Evolutionary conservation across 179 eudicot genomes (phyloP), one percentile per base, ranked within the genome.

Genomic region (Kewa caespitosa): DNA sequence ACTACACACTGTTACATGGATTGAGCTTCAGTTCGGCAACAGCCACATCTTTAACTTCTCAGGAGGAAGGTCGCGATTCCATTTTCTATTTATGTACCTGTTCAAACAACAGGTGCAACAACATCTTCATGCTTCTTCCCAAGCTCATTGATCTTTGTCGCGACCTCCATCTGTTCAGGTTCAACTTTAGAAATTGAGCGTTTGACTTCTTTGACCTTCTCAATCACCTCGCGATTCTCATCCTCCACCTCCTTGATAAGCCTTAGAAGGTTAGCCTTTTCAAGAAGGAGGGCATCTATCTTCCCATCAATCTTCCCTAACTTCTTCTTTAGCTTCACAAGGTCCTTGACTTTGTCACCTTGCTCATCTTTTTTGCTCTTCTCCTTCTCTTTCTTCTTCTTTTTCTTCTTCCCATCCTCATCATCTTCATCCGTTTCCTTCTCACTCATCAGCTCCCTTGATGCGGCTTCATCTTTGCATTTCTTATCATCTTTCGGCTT

Each of bases 271-370:
- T 84, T 84, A 38, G 84, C 91, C 69, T 91, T 93, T 75, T 90
- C 70, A 72, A 89, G 80, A 25, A 85, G 76, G 54, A 93, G 91
- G 31, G 89, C 81, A 80, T 90, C 95, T 46, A 93, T 86, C 84
- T 93, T 86, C 48, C 85, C 82, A 30, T 89, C 82, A 81, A 93
- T 79, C 76, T 89, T 90, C 69, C 89, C 95, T 28, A 90, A 67
- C 83, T 87, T 89, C 78, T 69, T 80, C 79, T 87, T 88, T 38
- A 91, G 71, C 77, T 89, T 91, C 69, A 50, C 90, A 72, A 83
- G 82, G 81, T 88, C 89, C 62, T 81, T 82, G 65, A 81, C 86
- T 76, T 84, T 82, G 63, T 59, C 70, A 28, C 84, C 90, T 59
- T 68, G 86, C 69, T 76, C 81, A 14, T 68, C 63, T 39, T 83